These are phyloP conservation scores for Tylopilus felleus DNA, from an alignment of 768 basidiomycete species.

Conservation along the genomic window DNA sequence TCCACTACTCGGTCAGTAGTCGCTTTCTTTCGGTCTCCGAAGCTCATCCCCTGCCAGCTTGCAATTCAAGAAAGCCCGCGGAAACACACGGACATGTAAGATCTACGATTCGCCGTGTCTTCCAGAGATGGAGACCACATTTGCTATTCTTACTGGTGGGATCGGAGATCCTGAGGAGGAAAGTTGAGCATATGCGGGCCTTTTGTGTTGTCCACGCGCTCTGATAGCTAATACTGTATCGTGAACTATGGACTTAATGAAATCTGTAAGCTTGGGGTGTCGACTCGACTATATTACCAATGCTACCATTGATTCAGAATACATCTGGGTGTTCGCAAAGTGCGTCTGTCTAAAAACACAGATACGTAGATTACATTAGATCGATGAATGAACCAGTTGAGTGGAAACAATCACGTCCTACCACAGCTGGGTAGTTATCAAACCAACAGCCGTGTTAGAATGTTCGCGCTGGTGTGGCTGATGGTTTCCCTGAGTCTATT, in stretches of 20 bases:
- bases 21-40: not conserved
- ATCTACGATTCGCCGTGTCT: slow-evolving; percentile 98
- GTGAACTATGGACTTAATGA: slow-evolving; percentile 6
- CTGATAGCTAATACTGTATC: slow-evolving; percentile 4
- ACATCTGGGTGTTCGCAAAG: not conserved
- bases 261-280: slow-evolving; percentile 9
- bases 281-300: not conserved
- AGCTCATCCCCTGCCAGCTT: slow-evolving; percentile 45
- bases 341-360: not conserved
- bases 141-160: slow-evolving; percentile 88
- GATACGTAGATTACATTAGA: slow-evolving; percentile 11
- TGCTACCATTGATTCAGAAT: not conserved
- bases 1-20: slow-evolving; percentile 82
- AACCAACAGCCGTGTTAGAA: slow-evolving; percentile 83
- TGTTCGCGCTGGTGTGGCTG: slow-evolving; percentile 76
- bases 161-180: slow-evolving; percentile 96
- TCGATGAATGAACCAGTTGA: slow-evolving; percentile 46
- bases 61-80: slow-evolving; percentile 89
- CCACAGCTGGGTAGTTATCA: slow-evolving; percentile 25
- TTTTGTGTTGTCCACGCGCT: not conserved
- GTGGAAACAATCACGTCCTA: slow-evolving; percentile 32
- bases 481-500: slow-evolving; percentile 76
- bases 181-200: slow-evolving; percentile 33
- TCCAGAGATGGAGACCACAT: slow-evolving; percentile 93
- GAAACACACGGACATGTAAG: slow-evolving; percentile 89